Conservation (phyloP, 2,329 filamentous ascomycete genomes). For the Arthrobotrys pseudoclavata region DNA sequence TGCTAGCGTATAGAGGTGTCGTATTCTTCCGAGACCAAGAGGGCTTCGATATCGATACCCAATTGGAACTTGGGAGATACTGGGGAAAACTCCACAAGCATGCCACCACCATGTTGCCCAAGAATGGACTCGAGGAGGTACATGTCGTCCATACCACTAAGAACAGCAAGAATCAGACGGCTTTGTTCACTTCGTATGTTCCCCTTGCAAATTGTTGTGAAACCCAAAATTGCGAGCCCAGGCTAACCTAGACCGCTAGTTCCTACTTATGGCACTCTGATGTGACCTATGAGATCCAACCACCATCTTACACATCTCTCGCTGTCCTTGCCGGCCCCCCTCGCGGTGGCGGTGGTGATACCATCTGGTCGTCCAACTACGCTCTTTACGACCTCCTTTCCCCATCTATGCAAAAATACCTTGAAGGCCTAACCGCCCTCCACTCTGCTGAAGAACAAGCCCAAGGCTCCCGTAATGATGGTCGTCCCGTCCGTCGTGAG, state of each 20-base stretch:
- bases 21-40: conserved; percentile 73
- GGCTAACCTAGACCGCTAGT: background rate
- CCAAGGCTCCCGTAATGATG: conserved; percentile 69
- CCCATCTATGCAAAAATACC: conserved; percentile 72
- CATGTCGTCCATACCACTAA: conserved; percentile 72
- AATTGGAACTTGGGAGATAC: conserved; percentile 70
- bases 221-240: background rate
- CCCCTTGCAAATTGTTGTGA: background rate
- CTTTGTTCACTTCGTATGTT: conserved; percentile 69
- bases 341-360: conserved; percentile 72
- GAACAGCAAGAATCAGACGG: conserved; percentile 70
- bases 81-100: conserved; percentile 72
- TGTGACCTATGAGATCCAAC: conserved; percentile 73
- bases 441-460: conserved; percentile 72
- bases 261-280: conserved; percentile 63
- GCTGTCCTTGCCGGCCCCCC: conserved; percentile 72
- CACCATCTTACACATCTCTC: conserved; percentile 72
- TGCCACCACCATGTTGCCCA: conserved; percentile 71
- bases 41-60: conserved; percentile 71
- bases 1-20: conserved; percentile 72
- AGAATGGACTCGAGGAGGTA: conserved; percentile 71
- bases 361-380: conserved; percentile 73
- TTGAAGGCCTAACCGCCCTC: conserved; percentile 72
- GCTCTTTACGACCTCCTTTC: conserved; percentile 73
- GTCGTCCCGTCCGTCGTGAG: conserved; percentile 70